Conservation (phyloP, 1,284 basidiomycete species). For the Boletus semigastroideus region DNA sequence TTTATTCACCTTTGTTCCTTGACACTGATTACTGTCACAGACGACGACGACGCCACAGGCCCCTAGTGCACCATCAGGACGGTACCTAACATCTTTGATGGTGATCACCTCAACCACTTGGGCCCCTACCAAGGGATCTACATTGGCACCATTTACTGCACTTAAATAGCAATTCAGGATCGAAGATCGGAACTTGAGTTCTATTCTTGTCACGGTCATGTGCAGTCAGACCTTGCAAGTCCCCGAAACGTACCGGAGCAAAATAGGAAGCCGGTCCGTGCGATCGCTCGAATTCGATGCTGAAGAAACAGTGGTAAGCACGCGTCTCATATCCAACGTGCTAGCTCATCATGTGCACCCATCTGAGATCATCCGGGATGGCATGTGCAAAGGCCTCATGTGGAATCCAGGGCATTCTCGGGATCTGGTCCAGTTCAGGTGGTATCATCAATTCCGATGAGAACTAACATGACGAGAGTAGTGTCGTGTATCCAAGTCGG, state of each 20-base stretch:
- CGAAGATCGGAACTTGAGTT: neutral
- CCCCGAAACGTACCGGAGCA: neutral
- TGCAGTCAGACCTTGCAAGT: neutral
- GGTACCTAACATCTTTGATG: conserved; percentile 44
- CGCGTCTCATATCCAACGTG: conserved; percentile 1
- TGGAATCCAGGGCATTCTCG: neutral
- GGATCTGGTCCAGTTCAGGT: neutral
- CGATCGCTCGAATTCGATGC: neutral
- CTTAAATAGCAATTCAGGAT: conserved; percentile 18
- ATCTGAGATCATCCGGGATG: neutral
- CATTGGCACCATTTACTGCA: conserved; percentile 51
- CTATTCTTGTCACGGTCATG: conserved; percentile 2
- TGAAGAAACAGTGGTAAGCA: neutral
- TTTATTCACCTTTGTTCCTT: neutral
- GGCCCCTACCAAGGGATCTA: conserved; percentile 55
- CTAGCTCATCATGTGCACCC: neutral
- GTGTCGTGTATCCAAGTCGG: neutral
- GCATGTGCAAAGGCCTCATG: neutral
- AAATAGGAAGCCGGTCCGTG: neutral
- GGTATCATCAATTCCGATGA: neutral
- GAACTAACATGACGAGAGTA: neutral
- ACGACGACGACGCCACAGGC: conserved; percentile 49
- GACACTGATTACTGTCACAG: conserved; percentile 22
- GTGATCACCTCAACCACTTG: conserved; percentile 49
- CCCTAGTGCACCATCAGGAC: conserved; percentile 43